These are phyloP conservation scores for Urochloa ruziziensis DNA, from an alignment of 176 grass and related monocot genomes.

Conservation along the genomic window DNA sequence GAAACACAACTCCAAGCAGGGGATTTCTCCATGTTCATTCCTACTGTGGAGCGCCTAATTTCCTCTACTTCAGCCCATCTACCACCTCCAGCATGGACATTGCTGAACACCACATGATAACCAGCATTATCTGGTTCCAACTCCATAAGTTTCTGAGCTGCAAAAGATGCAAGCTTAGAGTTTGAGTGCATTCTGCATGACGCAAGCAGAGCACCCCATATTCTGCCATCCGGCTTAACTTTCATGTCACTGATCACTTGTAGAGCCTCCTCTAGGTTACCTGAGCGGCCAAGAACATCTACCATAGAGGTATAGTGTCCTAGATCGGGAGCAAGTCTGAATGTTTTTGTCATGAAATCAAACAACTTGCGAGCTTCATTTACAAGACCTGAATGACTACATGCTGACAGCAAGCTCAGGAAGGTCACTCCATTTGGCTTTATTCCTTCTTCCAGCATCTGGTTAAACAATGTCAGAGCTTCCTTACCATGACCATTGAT, in stretches of 20 bases:
- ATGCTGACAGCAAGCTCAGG: constrained; percentile 44
- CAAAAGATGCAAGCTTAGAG: constrained; percentile 32
- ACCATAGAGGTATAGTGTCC: constrained; percentile 50
- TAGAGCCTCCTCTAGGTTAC: constrained; percentile 30
- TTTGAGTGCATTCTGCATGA: constrained; percentile 44
- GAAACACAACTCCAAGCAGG: constrained; percentile 46
- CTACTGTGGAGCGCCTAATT: constrained; percentile 30
- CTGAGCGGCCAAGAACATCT: constrained; percentile 47
- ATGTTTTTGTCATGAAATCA: constrained; percentile 39
- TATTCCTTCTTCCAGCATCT: constrained; percentile 46
- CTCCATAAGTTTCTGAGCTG: constrained; percentile 41
- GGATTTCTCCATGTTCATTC: constrained; percentile 19
- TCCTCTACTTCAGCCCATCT: constrained; percentile 40
- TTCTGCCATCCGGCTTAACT: constrained; percentile 37
- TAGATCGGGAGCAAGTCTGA: constrained; percentile 30
- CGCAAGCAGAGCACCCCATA: constrained; percentile 59
- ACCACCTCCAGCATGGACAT: constrained; percentile 30
- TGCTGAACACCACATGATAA: constrained; percentile 53
- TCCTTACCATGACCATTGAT: constrained; percentile 47
- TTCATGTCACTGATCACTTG: constrained; percentile 42
- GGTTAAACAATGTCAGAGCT: constrained; percentile 40
- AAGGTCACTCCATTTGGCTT: constrained; percentile 55
- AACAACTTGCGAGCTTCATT: constrained; percentile 46
- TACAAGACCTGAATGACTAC: constrained; percentile 49
- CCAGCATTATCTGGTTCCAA: constrained; percentile 50